Evolutionary conservation across 106 monocot species (phyloP).

Genomic region (Hemerocallis citrina): DNA sequence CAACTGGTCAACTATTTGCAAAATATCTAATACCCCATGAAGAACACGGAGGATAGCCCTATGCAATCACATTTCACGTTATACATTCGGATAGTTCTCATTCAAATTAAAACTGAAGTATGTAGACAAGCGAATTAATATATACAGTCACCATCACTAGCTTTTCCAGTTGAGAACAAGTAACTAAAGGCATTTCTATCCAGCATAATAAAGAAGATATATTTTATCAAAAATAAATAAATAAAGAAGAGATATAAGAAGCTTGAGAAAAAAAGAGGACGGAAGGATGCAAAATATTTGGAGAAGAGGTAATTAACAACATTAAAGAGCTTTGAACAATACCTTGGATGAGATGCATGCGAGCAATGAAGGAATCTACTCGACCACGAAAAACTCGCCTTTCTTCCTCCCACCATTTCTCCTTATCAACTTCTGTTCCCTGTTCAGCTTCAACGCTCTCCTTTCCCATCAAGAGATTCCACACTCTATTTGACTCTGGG

Average conservation of each 20-base stretch:
- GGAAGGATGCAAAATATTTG: too few species aligned
- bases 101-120: too few species aligned
- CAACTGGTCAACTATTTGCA: too few species aligned
- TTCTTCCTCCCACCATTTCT: constrained; percentile 81
- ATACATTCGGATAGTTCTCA: too few species aligned
- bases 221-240: constrained; percentile 15
- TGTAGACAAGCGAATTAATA: too few species aligned
- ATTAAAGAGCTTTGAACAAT: constrained; percentile 17
- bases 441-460: constrained; percentile 22
- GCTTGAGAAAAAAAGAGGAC: too few species aligned
- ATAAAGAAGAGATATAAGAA: too few species aligned
- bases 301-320: too few species aligned
- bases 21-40: too few species aligned
- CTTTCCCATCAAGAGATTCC: constrained; percentile 89
- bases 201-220: constrained; percentile 36
- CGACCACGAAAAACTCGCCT: constrained; percentile 71
- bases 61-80: too few species aligned
- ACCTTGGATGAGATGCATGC: constrained; percentile 99
- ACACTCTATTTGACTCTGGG: constrained; percentile 59
- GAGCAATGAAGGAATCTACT: constrained; percentile 77
- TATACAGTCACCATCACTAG: too few species aligned
- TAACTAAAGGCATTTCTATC: constrained; percentile 29
- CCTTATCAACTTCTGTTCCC: constrained; percentile 38
- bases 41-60: too few species aligned
- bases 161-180: constrained; percentile 46